Conservation (phyloP, 2,329 filamentous ascomycete species). For the Nemania serpens region DNA sequence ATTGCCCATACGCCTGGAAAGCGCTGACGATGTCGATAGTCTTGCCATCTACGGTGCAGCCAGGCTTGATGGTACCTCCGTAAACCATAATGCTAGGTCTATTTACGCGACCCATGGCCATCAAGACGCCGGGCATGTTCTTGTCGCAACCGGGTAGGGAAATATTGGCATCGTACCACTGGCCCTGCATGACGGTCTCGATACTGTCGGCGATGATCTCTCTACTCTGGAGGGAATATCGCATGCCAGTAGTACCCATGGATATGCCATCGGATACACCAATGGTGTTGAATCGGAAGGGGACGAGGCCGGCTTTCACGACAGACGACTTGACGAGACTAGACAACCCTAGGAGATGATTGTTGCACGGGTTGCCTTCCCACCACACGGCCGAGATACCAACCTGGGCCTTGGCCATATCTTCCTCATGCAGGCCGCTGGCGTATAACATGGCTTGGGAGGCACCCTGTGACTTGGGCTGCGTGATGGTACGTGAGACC, state of each 20-base stretch:
- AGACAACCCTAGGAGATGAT: slow-evolving; percentile 93
- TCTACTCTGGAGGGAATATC: slow-evolving; percentile 90
- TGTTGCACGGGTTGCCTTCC: slow-evolving; percentile 98
- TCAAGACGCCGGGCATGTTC: slow-evolving; percentile 95
- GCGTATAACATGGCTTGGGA: slow-evolving; percentile 99
- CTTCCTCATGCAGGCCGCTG: slow-evolving; percentile 81
- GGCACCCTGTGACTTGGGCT: slow-evolving; percentile 96
- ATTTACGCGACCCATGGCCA: slow-evolving; percentile 95
- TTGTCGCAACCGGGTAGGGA: slow-evolving; percentile 98
- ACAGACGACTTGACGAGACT: slow-evolving; percentile 69
- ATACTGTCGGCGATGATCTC: slow-evolving; percentile 98
- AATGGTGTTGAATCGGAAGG: slow-evolving; percentile 99
- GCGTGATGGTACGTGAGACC: slow-evolving; percentile 83
- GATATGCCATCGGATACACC: slow-evolving; percentile 97
- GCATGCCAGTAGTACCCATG: slow-evolving; percentile 98
- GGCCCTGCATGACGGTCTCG: slow-evolving; percentile 97
- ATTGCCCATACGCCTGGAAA: slow-evolving; percentile 97
- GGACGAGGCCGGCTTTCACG: slow-evolving; percentile 75
- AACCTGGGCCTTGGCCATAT: slow-evolving; percentile 96
- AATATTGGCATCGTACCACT: slow-evolving; percentile 98
- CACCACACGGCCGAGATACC: slow-evolving; percentile 99
- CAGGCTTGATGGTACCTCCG: slow-evolving; percentile 90
- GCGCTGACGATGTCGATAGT: slow-evolving; percentile 94
- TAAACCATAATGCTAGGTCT: slow-evolving; percentile 97
- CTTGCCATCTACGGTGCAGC: slow-evolving; percentile 76